These are phyloP conservation scores for Niebla homalea DNA, from an alignment of 495 filamentous ascomycete species.

Conservation along the genomic window DNA sequence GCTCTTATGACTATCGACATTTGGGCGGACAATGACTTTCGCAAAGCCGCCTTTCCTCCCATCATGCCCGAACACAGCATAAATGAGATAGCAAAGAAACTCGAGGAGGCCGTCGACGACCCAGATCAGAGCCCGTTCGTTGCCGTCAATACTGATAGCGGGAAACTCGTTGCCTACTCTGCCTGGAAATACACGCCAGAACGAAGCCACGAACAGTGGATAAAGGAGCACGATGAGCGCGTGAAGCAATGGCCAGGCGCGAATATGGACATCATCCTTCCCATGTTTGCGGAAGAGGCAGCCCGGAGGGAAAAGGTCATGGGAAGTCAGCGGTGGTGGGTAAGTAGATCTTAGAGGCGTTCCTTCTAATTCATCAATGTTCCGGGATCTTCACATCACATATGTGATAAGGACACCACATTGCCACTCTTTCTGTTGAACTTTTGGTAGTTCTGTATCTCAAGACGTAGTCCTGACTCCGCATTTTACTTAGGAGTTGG, in stretches of 20 bases:
- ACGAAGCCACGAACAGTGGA: conserved; percentile 3
- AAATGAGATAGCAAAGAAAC: neutral
- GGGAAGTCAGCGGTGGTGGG: conserved; percentile 4
- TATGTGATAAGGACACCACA: too few species aligned
- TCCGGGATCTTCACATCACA: too few species aligned
- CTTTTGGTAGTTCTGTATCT: neutral
- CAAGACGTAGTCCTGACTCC: neutral
- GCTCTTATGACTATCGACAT: neutral
- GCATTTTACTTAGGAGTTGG: neutral
- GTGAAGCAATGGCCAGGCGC: neutral
- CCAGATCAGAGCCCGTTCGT: neutral
- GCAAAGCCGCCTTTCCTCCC: neutral
- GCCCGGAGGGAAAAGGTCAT: conserved; percentile 3
- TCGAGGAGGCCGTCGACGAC: neutral
- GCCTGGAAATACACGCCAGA: conserved; percentile 2
- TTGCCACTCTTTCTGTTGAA: too few species aligned
- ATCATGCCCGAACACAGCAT: neutral
- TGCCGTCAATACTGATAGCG: conserved; percentile 1
- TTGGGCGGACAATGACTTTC: neutral
- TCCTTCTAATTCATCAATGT: too few species aligned
- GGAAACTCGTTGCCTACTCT: conserved; percentile 1
- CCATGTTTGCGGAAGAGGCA: neutral
- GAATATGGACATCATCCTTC: neutral
- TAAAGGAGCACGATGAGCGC: neutral
- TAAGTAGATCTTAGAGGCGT: neutral